A percentile compares a stretch with the other conserved stretches of the same genome.
Conservation (phyloP, 305 asterid species). For the Fraxinus albicans region DNA sequence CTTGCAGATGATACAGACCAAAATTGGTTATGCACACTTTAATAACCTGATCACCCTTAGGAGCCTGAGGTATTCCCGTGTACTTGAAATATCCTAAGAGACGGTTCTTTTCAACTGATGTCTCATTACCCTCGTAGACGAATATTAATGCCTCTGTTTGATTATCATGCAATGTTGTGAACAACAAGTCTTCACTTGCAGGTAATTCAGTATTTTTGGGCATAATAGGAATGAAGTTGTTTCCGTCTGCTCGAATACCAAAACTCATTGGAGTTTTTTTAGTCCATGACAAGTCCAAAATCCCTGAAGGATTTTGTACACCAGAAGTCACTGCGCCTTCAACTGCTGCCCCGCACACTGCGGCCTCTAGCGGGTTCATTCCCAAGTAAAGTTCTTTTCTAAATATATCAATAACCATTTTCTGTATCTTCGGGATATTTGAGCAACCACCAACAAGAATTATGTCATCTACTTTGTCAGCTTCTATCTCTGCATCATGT, state of each 20-base stretch:
- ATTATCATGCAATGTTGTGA: conserved; percentile 72
- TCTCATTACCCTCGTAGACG: conserved; percentile 69
- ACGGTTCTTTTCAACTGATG: conserved; percentile 49
- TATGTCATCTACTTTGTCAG: conserved; percentile 55
- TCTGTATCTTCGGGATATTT: conserved; percentile 58
- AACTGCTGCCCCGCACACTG: conserved; percentile 87
- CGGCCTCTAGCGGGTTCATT: conserved; percentile 77
- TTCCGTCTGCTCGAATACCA: conserved; percentile 69
- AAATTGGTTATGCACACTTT: conserved; percentile 72
- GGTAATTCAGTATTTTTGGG: conserved; percentile 69
- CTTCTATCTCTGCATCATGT: conserved; percentile 54
- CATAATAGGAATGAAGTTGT: conserved; percentile 56
- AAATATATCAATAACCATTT: conserved; percentile 35
- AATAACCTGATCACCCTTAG: conserved; percentile 73
- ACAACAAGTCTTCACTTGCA: conserved; percentile 54
- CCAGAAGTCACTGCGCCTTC: conserved; percentile 92
- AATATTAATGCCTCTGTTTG: conserved; percentile 69
- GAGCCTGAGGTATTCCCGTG: conserved; percentile 65
- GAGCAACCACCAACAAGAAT: conserved; percentile 89
- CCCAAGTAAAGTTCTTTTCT: conserved; percentile 42
- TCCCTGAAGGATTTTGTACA: conserved; percentile 73
- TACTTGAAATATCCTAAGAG: conserved; percentile 79
- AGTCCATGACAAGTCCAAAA: conserved; percentile 69
- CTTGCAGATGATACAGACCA: conserved; percentile 60
- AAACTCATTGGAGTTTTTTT: conserved; percentile 75